Evolutionary conservation across 2,329 filamentous ascomycete genomes (phyloP).

Genomic region (Colletotrichum australisinense): DNA sequence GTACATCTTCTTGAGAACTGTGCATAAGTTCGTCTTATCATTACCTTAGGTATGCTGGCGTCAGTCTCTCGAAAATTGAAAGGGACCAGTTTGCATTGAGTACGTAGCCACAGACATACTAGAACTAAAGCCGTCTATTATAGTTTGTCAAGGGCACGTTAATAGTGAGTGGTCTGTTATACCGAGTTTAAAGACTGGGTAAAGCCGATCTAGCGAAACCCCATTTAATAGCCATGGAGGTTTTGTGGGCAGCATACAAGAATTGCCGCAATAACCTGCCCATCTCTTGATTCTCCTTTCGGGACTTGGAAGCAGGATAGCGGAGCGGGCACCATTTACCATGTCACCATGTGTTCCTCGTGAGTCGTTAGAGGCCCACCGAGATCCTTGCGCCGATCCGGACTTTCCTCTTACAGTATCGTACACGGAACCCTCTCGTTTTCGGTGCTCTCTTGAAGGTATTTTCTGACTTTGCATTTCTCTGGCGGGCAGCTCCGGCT

Average conservation of each 20-base stretch:
- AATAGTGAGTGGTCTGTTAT: too few species aligned
- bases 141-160: too few species aligned
- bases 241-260: slow-evolving; percentile 31
- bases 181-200: too few species aligned
- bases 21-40: too few species aligned
- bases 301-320: background rate
- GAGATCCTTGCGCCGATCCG: background rate
- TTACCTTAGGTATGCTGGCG: too few species aligned
- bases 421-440: background rate
- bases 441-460: background rate
- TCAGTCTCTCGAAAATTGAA: too few species aligned
- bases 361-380: background rate
- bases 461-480: background rate
- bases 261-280: slow-evolving; percentile 21
- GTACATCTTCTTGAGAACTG: background rate
- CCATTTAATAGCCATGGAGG: background rate
- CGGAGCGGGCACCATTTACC: background rate
- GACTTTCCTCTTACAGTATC: background rate
- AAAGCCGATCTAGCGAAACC: too few species aligned
- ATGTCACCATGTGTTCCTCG: too few species aligned
- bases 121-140: too few species aligned
- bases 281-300: background rate
- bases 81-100: too few species aligned
- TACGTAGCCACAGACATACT: background rate
- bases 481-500: too few species aligned